Percentiles rank a stretch among this genome's conserved stretches.
Evolutionary conservation across 2,329 filamentous ascomycete species (phyloP).

Genomic region (Paecilomyces dactylethromorphus): DNA sequence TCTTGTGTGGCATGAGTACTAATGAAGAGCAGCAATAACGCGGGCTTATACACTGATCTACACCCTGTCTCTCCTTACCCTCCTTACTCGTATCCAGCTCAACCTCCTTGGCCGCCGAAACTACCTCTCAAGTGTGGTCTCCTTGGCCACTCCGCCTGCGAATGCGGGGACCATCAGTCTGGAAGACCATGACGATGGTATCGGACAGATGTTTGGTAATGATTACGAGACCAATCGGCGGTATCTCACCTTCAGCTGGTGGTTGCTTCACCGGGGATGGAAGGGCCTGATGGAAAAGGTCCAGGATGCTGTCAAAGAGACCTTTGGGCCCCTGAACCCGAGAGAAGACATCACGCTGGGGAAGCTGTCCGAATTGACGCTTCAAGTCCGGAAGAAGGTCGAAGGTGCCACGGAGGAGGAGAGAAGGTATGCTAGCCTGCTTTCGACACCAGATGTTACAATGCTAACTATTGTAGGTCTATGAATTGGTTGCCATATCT

Average conservation of each 20-base stretch:
- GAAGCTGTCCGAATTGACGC: conserved; percentile 69
- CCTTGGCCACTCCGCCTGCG: conserved; percentile 69
- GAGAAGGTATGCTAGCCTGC: conserved; percentile 39
- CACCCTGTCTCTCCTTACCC: conserved; percentile 77
- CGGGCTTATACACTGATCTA: conserved; percentile 88
- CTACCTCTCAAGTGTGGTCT: conserved; percentile 92
- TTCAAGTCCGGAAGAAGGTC: conserved; percentile 76
- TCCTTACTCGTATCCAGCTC: conserved; percentile 90
- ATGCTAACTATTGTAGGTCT: conserved; percentile 28
- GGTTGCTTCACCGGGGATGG: conserved; percentile 89
- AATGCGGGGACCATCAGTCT: conserved; percentile 73
- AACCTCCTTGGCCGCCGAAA: conserved; percentile 93
- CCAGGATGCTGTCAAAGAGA: conserved; percentile 75
- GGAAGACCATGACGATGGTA: conserved; percentile 89
- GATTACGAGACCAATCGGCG: conserved; percentile 95
- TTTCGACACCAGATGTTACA: not conserved
- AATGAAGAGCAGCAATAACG: conserved; percentile 62
- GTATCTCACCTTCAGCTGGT: conserved; percentile 97
- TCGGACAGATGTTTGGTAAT: conserved; percentile 76
- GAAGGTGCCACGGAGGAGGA: conserved; percentile 67
- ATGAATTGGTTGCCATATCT: conserved; percentile 77
- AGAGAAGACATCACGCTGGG: conserved; percentile 81
- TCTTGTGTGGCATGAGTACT: conserved; percentile 2
- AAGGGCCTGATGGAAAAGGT: conserved; percentile 74
- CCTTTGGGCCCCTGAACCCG: conserved; percentile 83